A percentile compares a stretch with the other conserved stretches of the same genome.
Evolutionary conservation across 345 rosid genomes (phyloP).

Genomic region (Gossypium anomalum): DNA sequence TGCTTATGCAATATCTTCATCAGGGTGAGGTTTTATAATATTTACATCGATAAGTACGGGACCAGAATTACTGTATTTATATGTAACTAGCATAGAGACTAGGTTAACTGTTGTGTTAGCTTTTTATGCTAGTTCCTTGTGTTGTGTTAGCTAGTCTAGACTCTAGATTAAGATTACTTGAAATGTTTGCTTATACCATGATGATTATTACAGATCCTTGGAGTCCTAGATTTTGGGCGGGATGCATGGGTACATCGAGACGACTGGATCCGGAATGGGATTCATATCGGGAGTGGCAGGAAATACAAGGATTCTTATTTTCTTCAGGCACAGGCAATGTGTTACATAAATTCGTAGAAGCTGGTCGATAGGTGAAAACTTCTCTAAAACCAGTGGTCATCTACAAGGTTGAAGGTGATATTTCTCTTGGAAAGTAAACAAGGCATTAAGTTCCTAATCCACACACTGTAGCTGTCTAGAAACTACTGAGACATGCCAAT

Average conservation of each 20-base stretch:
- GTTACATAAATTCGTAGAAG: constrained; percentile 57
- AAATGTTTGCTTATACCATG: neutral
- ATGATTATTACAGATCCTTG: constrained; percentile 36
- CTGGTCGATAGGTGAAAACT: neutral
- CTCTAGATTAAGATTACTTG: neutral
- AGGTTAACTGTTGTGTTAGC: neutral
- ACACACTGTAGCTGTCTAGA: neutral
- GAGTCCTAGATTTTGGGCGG: constrained; percentile 59
- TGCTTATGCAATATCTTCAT: neutral
- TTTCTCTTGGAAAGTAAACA: neutral
- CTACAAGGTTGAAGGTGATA: neutral
- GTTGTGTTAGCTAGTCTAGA: neutral
- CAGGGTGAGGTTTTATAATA: neutral
- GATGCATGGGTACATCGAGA: constrained; percentile 88
- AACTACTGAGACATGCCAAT: neutral
- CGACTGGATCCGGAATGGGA: constrained; percentile 84
- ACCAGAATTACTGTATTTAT: neutral
- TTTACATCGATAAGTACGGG: neutral
- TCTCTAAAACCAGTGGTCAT: no score
- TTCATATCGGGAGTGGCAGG: constrained; percentile 63
- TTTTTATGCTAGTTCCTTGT: neutral
- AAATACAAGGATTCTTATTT: constrained; percentile 91
- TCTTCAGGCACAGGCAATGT: constrained; percentile 77
- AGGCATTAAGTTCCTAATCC: neutral
- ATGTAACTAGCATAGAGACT: neutral